Base-by-base conservation (phyloP, 2,329 filamentous ascomycete species). In the Didymella pinodella region DNA sequence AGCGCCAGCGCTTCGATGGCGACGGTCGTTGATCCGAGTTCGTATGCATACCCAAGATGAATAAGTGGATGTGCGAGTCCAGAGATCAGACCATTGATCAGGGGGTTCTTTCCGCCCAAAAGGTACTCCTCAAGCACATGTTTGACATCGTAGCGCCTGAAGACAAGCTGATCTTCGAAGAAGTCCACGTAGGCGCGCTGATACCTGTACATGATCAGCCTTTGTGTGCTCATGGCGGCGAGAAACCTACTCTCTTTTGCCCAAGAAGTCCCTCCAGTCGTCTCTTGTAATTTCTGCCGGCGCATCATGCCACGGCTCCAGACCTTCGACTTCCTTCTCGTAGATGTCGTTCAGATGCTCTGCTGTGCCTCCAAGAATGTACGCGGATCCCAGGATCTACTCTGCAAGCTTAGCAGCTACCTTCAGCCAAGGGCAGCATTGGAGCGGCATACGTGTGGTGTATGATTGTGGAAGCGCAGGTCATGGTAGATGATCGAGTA, bases 101-200 rank as follows among this genome's bases (percentile, higher is more conserved):
- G 78, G 4, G 94, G 93, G 72, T 90, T 82, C 49, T 91, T 84
- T 32, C 88, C 90, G 41, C 83, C 78, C 64, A 94, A 91, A 45
- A 99, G 78, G 73, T 90, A 98, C 61, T 93, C 86, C 3, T 87
- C 80, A 8, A 96, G 81, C 2, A 96, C 86, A 52, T 83, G 82
- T 72, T 90, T 91, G 92, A 95, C 97, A 72, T 97, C 86, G 74
- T 97, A 98, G 34, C 87, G 83, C 68, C 88, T 86, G 18, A 81
- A 80, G 3, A 91, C 93, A 29, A 98, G 82, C 70, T 92, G 88
- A 75, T 99, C 95, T 75, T 99, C 95, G 73, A 96, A 98, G 75
- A 95, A 98, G 75, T 99, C 93, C 55, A 99, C 83, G 72, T 89
- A 99, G 0, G 93, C 94, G 59, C 94, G 86, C 77, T 99, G 92